These are phyloP conservation scores for Rosa multiflora DNA, from an alignment of 306 rosid genomes.

Conservation along the genomic window DNA sequence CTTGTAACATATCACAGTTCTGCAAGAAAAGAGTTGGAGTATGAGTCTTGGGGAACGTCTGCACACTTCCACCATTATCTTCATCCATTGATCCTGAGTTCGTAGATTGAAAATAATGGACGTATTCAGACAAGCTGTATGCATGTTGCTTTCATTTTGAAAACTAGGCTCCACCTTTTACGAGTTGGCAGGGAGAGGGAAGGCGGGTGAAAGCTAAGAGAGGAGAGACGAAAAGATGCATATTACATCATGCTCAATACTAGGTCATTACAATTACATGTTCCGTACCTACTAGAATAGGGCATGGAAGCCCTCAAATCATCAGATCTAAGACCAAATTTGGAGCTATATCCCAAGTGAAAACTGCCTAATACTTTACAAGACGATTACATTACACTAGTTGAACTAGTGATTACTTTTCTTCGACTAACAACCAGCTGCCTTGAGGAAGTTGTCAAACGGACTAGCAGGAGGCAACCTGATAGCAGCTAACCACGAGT, in stretches of 20 bases:
- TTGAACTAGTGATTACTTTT: neutral
- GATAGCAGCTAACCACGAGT: conserved; percentile 62
- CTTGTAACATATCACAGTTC: neutral
- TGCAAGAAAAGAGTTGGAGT: neutral
- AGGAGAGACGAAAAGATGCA: neutral
- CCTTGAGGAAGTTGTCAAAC: conserved; percentile 92
- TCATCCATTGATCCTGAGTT: neutral
- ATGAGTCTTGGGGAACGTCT: neutral
- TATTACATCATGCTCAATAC: neutral
- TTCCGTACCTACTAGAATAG: neutral
- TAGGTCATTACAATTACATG: neutral
- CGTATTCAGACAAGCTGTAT: neutral
- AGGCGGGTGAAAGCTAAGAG: neutral
- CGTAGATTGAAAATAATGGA: neutral
- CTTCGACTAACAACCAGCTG: conserved; percentile 72
- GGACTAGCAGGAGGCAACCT: conserved; percentile 98
- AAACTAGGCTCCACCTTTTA: neutral
- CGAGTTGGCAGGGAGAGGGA: neutral
- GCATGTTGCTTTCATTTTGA: neutral
- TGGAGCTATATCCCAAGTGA: neutral
- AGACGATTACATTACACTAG: neutral
- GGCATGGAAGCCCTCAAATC: conserved; percentile 9
- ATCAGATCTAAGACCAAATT: conserved; percentile 3
- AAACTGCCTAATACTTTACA: conserved; percentile 25
- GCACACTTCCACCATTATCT: neutral